A percentile compares a stretch with the other conserved stretches of the same genome.
These are phyloP conservation scores for Trichoderma gracile DNA, from an alignment of 2,329 filamentous ascomycete genomes.

Conservation along the genomic window DNA sequence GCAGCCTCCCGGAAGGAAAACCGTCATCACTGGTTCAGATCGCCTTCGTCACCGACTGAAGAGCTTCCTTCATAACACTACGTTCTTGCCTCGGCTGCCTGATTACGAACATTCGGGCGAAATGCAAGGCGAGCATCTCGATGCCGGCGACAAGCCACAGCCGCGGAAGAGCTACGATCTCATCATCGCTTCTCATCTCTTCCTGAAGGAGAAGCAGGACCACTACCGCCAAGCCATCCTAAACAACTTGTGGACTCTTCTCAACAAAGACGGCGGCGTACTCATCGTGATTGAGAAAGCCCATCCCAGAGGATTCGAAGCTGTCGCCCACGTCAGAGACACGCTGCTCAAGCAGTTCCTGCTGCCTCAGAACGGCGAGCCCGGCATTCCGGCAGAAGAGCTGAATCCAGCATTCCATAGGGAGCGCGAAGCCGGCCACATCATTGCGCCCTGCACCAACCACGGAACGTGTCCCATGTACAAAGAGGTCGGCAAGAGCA, in stretches of 20 bases:
- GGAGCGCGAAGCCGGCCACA: conserved; percentile 60
- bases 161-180: conserved; percentile 81
- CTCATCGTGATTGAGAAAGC: conserved; percentile 90
- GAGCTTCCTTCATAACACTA: conserved; percentile 79
- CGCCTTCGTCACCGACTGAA: conserved; percentile 74
- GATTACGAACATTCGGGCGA: conserved; percentile 72
- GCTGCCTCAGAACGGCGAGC: conserved; percentile 47
- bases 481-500: conserved; percentile 63
- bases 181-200: conserved; percentile 82
- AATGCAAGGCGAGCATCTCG: conserved; percentile 58
- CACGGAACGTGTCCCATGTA: conserved; percentile 91
- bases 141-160: conserved; percentile 56
- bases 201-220: conserved; percentile 75
- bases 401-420: conserved; percentile 44
- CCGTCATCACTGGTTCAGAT: conserved; percentile 76
- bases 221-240: conserved; percentile 76
- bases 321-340: conserved; percentile 79
- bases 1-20: conserved; percentile 68
- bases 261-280: conserved; percentile 82
- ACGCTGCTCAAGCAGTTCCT: conserved; percentile 77
- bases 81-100: conserved; percentile 87
- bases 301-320: conserved; percentile 87
- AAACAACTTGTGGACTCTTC: conserved; percentile 84
- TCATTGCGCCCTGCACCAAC: conserved; percentile 81
- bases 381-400: conserved; percentile 38